phyloP scores from a whole-genome alignment of 2,329 filamentous ascomycete genomes.

The Fusarium subtropicale region DNA sequence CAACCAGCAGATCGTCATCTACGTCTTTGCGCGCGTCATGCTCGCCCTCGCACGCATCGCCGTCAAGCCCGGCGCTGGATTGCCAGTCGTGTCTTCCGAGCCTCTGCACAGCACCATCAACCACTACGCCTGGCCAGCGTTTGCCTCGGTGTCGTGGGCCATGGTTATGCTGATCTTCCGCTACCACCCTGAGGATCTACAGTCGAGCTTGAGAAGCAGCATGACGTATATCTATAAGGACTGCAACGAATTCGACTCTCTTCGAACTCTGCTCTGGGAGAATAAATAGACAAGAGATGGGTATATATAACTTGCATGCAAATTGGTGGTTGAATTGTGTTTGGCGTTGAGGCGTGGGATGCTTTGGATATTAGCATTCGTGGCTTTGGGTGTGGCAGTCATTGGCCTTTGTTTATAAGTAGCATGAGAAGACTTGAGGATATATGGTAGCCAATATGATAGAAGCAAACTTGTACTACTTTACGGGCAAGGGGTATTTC shows the following conservation, averaged over 20 bases:
- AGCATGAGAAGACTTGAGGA: slow-evolving; percentile 29
- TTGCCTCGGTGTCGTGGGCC: slow-evolving; percentile 92
- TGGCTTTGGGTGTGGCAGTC: slow-evolving; percentile 14
- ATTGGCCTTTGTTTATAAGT: slow-evolving; percentile 16
- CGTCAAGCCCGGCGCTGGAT: slow-evolving; percentile 71
- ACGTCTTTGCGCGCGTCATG: slow-evolving; percentile 92
- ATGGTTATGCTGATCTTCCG: slow-evolving; percentile 95
- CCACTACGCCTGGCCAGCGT: slow-evolving; percentile 88
- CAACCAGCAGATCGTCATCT: slow-evolving; percentile 97
- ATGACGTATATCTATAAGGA: slow-evolving; percentile 98
- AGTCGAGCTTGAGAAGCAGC: slow-evolving; percentile 89
- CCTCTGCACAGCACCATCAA: slow-evolving; percentile 63
- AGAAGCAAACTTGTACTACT: slow-evolving; percentile 11
- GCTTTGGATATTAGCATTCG: slow-evolving; percentile 29
- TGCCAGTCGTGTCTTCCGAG: slow-evolving; percentile 64
- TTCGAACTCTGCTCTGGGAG: slow-evolving; percentile 86
- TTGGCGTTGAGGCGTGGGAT: slow-evolving; percentile 38
- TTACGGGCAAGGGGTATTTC: not conserved
- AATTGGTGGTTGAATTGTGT: slow-evolving; percentile 14
- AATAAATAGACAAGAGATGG: slow-evolving; percentile 67
- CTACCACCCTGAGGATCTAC: slow-evolving; percentile 90
- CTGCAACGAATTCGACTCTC: slow-evolving; percentile 87
- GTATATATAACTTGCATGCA: not conserved
- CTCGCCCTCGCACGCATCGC: slow-evolving; percentile 86
- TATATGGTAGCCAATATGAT: slow-evolving; percentile 23